phyloP scores from a whole-genome alignment of 805 yeast species.

The Cyberlindnera meyerae region DNA sequence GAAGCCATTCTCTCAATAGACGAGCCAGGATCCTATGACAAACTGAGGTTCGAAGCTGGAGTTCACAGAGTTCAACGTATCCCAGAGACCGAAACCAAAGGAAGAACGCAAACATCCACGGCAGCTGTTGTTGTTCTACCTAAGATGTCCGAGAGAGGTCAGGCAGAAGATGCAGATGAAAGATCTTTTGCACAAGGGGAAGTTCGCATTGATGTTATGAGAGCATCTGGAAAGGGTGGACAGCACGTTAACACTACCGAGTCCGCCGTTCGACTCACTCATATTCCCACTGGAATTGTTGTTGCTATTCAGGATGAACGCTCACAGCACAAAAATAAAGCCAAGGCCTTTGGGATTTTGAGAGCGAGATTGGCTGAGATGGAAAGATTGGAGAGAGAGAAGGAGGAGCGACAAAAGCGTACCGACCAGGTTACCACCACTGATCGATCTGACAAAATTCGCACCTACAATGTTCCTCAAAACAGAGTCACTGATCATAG shows the following conservation, averaged over 20 bases:
- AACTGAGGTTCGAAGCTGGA: constrained; percentile 82
- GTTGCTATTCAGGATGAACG: constrained; percentile 93
- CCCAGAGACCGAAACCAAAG: constrained; percentile 91
- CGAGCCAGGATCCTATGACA: constrained; percentile 70
- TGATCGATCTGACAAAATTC: constrained; percentile 85
- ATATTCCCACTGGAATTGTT: constrained; percentile 83
- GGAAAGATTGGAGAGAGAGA: constrained; percentile 61
- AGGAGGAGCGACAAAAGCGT: constrained; percentile 60
- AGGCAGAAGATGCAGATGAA: constrained; percentile 47
- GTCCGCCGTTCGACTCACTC: constrained; percentile 91
- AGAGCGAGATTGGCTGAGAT: constrained; percentile 80
- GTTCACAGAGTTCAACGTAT: constrained; percentile 94
- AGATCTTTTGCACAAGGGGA: constrained; percentile 81
- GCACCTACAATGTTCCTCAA: constrained; percentile 92
- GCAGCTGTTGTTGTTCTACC: constrained; percentile 95
- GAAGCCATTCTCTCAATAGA: constrained; percentile 76
- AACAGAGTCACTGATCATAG: constrained; percentile 93
- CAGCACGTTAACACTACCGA: constrained; percentile 98
- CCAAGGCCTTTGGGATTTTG: constrained; percentile 80
- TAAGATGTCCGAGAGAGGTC: constrained; percentile 55
- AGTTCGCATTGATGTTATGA: constrained; percentile 91
- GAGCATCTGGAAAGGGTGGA: constrained; percentile 97
- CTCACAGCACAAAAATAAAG: constrained; percentile 91
- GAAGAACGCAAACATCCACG: constrained; percentile 92
- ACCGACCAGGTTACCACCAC: constrained; percentile 83